A percentile compares a stretch with the other conserved stretches of the same genome.
Conservation (phyloP, 2,329 filamentous ascomycete genomes). For the Rutstroemia sydowiana region DNA sequence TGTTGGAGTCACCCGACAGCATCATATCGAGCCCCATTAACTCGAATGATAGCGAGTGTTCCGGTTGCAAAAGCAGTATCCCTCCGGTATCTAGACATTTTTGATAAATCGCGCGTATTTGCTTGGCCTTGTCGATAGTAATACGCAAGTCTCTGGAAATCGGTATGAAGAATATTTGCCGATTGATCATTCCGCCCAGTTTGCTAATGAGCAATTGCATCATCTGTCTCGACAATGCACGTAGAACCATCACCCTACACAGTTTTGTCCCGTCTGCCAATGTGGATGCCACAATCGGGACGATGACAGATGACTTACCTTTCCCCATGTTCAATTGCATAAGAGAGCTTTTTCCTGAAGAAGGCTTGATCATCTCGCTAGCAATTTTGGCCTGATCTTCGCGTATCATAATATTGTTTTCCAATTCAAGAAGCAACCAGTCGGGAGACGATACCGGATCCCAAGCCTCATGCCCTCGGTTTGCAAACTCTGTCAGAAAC, state of each 20-base stretch:
- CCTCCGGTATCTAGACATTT: constrained; percentile 45
- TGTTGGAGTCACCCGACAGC: constrained; percentile 30
- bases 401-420: constrained; percentile 55
- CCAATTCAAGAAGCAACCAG: constrained; percentile 56
- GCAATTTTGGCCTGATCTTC: constrained; percentile 44
- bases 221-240: constrained; percentile 55
- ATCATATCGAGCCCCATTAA: constrained; percentile 50
- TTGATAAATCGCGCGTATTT: constrained; percentile 34
- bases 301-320: constrained; percentile 63
- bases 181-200: constrained; percentile 47
- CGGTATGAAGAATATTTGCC: constrained; percentile 49
- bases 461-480: constrained; percentile 51
- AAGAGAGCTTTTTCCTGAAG: constrained; percentile 38
- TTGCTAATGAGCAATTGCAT: constrained; percentile 46
- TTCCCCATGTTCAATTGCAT: constrained; percentile 68
- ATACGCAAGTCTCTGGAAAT: constrained; percentile 46
- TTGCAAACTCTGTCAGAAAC: constrained; percentile 38
- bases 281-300: constrained; percentile 51
- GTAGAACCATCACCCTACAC: constrained; percentile 52
- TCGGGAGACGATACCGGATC: constrained; percentile 45
- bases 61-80: constrained; percentile 54
- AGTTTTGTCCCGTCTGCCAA: constrained; percentile 45
- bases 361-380: constrained; percentile 42
- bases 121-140: constrained; percentile 20
- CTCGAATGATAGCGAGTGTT: constrained; percentile 57